Evolutionary conservation across 176 grass and related monocot genomes (phyloP), one percentile per base, ranked within the genome.

Genomic region (Luzula sylvatica): DNA sequence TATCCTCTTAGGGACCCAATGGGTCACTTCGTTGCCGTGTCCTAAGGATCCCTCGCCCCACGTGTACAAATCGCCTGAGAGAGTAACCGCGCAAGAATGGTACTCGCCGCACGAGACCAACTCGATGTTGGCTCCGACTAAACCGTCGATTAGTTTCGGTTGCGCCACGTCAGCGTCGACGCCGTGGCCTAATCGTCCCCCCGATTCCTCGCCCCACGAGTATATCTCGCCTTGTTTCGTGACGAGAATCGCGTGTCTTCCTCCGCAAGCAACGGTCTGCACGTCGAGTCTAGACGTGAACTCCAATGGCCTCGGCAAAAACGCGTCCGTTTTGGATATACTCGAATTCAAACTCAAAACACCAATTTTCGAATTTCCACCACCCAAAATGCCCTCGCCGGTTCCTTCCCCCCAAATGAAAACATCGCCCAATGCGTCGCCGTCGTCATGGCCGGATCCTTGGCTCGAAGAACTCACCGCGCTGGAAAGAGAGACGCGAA

Each of bases 331-430:
- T 62, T 96, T 89, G 52, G 59, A 63, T 78, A 68, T 55, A 51
- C 57, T 68, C 56, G 61, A 68, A 57, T 58, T 77, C 58, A 69
- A 71, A 61, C 73, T 67, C 66, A 77, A 71, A 66, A 56, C 73
- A 55, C 77, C 78, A 58, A 82, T 67, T 72, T 78, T 89, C 1
- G 41, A 57, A 66, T 55, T 76, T 39, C 92, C 92, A 61, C 92
- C 81, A 71, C 92, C 92, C 27, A 96, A 74, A 79, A 77, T 72
- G 55, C 85, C 92, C 72, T 96, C 92, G 42, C 81, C 81, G 3
- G 74, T 96, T 63, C 84, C 92, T 72, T 96, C 85, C 52, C 92
- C 92, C 92, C 92, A 96, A 64, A 96, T 82, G 78, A 96, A 89
- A 54, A 96, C 77, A 52, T 96, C 92, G 13, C 92, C 92, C 68